Percentiles rank a stretch among this genome's conserved stretches.
Evolutionary conservation across 768 basidiomycete species (phyloP).

Genomic region (Stropharia rugosoannulata): DNA sequence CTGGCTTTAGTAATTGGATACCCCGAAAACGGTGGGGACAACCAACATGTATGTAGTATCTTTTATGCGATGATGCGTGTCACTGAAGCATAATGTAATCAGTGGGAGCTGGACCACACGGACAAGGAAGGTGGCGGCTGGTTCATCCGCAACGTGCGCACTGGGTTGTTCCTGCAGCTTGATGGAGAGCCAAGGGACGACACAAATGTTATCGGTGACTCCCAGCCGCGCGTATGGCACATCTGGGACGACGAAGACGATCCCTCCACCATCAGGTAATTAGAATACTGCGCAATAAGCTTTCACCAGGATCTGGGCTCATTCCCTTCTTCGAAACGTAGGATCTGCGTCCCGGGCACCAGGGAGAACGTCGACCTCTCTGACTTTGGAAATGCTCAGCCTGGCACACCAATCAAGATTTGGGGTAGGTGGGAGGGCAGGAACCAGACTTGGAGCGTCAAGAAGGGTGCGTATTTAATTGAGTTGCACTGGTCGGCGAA

Average conservation of each 20-base stretch:
- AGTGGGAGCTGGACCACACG: constrained; percentile 13
- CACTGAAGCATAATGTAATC: neutral
- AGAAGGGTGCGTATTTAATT: constrained; percentile 13
- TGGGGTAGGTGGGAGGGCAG: constrained; percentile 39
- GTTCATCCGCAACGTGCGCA: constrained; percentile 30
- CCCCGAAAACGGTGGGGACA: constrained; percentile 32
- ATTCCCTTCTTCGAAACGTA: constrained; percentile 12
- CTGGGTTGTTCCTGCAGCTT: constrained; percentile 28
- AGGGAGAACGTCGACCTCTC: constrained; percentile 37
- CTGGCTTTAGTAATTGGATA: constrained; percentile 41
- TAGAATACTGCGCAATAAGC: neutral
- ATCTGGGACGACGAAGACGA: constrained; percentile 31
- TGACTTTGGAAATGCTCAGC: constrained; percentile 33
- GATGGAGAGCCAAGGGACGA: constrained; percentile 22
- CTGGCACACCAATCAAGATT: constrained; percentile 39
- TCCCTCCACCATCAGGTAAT: constrained; percentile 20
- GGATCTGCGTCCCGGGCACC: constrained; percentile 34
- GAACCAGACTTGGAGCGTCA: constrained; percentile 36
- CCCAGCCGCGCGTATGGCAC: constrained; percentile 28
- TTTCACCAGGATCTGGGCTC: neutral
- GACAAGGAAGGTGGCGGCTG: constrained; percentile 14
- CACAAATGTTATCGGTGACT: neutral
- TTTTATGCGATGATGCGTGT: neutral
- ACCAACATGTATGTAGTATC: constrained; percentile 35
- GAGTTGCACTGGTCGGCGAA: too few relatives aligned